These are phyloP conservation scores for Saccharomycopsis babjevae DNA, from an alignment of 805 yeast species.

Conservation along the genomic window DNA sequence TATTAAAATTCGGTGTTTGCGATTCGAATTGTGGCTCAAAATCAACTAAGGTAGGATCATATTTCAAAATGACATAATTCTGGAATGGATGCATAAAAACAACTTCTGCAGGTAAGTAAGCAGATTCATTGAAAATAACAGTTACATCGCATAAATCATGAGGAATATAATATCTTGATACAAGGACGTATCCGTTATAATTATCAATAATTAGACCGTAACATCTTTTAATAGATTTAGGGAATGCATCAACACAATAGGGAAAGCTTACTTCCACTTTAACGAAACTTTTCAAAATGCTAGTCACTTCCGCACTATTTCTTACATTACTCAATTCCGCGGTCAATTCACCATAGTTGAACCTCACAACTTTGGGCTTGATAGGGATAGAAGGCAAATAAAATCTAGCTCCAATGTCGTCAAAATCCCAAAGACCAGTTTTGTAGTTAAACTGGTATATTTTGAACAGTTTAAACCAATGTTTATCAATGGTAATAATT, in stretches of 20 bases:
- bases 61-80: constrained; percentile 18
- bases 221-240: constrained; percentile 17
- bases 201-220: constrained; percentile 18
- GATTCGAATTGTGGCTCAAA: constrained; percentile 17
- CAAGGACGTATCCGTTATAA: constrained; percentile 18
- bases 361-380: constrained; percentile 15
- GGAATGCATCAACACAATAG: constrained; percentile 18
- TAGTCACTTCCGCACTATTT: constrained; percentile 13
- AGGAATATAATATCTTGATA: constrained; percentile 18
- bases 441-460: constrained; percentile 18
- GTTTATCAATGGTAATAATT: constrained; percentile 18
- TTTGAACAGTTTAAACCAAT: constrained; percentile 18
- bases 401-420: constrained; percentile 17
- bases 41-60: constrained; percentile 18
- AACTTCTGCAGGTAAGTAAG: constrained; percentile 18
- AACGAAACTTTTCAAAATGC: constrained; percentile 16
- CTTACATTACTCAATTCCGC: constrained; percentile 14
- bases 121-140: constrained; percentile 17
- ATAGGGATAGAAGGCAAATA: constrained; percentile 19
- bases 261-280: constrained; percentile 19
- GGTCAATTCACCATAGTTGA: constrained; percentile 12
- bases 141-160: constrained; percentile 19
- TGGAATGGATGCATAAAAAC: constrained; percentile 20
- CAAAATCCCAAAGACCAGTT: constrained; percentile 18
- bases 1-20: constrained; percentile 18